Base-by-base conservation (phyloP, 257 asterid genomes). In the Eustoma russellianum region DNA sequence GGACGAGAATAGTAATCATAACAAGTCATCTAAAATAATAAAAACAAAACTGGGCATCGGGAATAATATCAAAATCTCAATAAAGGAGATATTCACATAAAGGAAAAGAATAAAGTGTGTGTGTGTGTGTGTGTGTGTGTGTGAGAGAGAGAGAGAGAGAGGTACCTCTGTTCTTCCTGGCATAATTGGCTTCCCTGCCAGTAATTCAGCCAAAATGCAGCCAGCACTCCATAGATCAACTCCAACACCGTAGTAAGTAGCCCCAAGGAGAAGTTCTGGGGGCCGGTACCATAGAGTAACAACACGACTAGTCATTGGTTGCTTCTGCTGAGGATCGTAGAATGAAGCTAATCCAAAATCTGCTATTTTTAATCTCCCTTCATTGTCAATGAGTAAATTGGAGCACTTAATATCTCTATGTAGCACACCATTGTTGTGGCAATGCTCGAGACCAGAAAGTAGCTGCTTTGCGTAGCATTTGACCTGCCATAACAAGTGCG, bases 151-250 rank as follows among this genome's bases (percentile, higher is more conserved):
- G 46, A 55, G 34, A 13, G 38, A 9, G 48, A 57, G 24, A 47
- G 15, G 54, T 48, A 90, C 98, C 96, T 90, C 98, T 17, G 98
- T 90, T 68, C 88, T 75, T 40, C 98, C 98, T n/a, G 86, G 83
- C 70, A 90, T 55, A 65, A 90, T 87, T 9, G 96, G 98, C 64
- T 82, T 90, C 63, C 95, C 94, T 13, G 76, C 57, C n/a, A 86
- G 77, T 66, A 90, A 74, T 66, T 90, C 98, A 1, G 87, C 95
- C 61, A 90, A 71, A 73, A 90, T 83, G 79, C 96, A 90, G 50
- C 98, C 98, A 47, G 96, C 96, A 58, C 96, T 86, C 98, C 98
- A 86, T 54, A 90, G 70, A 66, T 90, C 96, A 78, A 90, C 95
- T 41, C 93, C 96, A 64, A 70, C 74, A 54, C 93, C 87, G 60